Evolutionary conservation across 2,329 filamentous ascomycete species (phyloP).

Genomic region (Clarireedia homoeocarpa): DNA sequence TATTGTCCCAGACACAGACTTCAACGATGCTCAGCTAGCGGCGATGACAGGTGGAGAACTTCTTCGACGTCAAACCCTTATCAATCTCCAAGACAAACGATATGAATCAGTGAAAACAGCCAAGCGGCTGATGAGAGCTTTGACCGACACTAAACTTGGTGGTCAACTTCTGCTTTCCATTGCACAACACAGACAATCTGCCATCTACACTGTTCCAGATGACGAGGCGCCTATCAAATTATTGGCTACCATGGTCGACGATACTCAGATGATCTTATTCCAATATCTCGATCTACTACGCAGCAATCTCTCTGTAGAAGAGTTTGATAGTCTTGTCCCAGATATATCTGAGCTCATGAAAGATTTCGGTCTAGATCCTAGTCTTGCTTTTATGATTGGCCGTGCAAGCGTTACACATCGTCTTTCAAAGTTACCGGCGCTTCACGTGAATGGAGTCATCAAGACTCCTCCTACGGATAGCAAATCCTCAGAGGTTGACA

Average conservation of each 20-base stretch:
- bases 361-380: slow-evolving; percentile 71
- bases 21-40: slow-evolving; percentile 79
- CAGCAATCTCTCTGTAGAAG: slow-evolving; percentile 64
- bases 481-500: slow-evolving; percentile 31
- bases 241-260: slow-evolving; percentile 79
- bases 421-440: slow-evolving; percentile 33
- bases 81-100: slow-evolving; percentile 73
- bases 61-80: slow-evolving; percentile 71
- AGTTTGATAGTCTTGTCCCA: slow-evolving; percentile 75
- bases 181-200: slow-evolving; percentile 83
- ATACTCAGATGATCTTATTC: slow-evolving; percentile 74
- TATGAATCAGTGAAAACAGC: slow-evolving; percentile 69
- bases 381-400: slow-evolving; percentile 77
- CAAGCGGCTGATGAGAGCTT: slow-evolving; percentile 68
- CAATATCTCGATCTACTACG: slow-evolving; percentile 88
- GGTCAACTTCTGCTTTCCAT: slow-evolving; percentile 82
- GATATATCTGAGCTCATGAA: slow-evolving; percentile 64
- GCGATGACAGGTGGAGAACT: slow-evolving; percentile 82
- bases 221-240: slow-evolving; percentile 78
- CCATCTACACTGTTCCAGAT: slow-evolving; percentile 66
- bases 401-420: slow-evolving; percentile 65
- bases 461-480: slow-evolving; percentile 11
- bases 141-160: slow-evolving; percentile 71
- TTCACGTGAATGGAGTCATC: slow-evolving; percentile 17
- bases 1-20: slow-evolving; percentile 77